A percentile compares a stretch with the other conserved stretches of the same genome.
phyloP scores from a whole-genome alignment of 140 eudicot genomes.

The Ambrosia hybrid region DNA sequence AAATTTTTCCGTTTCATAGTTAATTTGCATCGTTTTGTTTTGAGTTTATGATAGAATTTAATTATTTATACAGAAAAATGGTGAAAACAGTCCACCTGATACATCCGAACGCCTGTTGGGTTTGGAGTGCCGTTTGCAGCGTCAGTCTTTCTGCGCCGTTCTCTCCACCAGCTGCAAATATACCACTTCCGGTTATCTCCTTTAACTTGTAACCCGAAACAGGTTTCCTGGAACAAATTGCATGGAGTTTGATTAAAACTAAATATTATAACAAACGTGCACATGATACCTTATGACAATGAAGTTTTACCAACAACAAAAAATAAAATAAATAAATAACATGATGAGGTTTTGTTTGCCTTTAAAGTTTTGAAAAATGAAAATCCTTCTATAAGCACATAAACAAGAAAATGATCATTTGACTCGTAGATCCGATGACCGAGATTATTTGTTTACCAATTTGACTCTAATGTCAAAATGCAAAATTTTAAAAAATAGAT shows the following conservation, averaged over 20 bases:
- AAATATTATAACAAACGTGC: neutral
- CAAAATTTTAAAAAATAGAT: no score
- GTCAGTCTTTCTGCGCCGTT: conserved; percentile 45
- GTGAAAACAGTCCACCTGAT: conserved; percentile 52
- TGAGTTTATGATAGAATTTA: no score
- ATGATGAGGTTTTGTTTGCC: neutral
- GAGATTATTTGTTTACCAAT: neutral
- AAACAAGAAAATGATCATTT: conserved; percentile 10
- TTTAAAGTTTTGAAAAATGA: conserved; percentile 7
- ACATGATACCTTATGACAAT: neutral
- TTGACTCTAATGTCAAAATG: conserved; percentile 7
- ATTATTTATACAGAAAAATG: neutral
- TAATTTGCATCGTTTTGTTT: no score
- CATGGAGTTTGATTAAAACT: neutral
- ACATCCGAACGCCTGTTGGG: conserved; percentile 72
- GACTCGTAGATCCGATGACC: conserved; percentile 15
- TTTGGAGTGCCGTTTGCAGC: conserved; percentile 42
- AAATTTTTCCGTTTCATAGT: no score
- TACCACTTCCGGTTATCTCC: conserved; percentile 83
- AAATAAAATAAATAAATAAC: no score
- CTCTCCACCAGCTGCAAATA: conserved; percentile 59
- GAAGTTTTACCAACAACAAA: conserved; percentile 19
- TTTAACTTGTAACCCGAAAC: conserved; percentile 76
- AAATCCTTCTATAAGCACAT: conserved; percentile 17
- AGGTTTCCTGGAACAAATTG: conserved; percentile 63